These are phyloP conservation scores for Nemania sp. DNA, from an alignment of 2,329 filamentous ascomycete genomes.

Conservation along the genomic window DNA sequence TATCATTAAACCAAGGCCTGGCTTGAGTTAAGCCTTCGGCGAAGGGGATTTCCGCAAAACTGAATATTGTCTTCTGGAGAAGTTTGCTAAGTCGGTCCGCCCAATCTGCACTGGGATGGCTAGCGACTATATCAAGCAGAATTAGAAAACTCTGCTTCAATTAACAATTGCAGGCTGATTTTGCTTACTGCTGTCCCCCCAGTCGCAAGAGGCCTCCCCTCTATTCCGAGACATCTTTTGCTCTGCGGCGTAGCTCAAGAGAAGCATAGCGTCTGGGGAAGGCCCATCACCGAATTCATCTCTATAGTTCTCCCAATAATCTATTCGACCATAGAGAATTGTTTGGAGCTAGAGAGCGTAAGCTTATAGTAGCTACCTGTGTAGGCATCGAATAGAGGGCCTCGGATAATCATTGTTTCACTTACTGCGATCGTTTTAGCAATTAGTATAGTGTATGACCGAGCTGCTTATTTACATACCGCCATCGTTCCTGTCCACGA, in stretches of 20 bases:
- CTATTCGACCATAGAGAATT: conserved; percentile 10
- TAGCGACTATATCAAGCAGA: neutral
- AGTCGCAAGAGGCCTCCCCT: neutral
- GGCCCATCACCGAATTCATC: conserved; percentile 12
- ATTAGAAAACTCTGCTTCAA: neutral
- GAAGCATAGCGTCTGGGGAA: neutral
- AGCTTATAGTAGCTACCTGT: neutral
- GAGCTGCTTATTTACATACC: neutral
- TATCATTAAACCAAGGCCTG: neutral
- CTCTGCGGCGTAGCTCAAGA: neutral
- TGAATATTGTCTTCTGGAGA: neutral
- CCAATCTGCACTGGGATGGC: neutral
- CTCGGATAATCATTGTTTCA: neutral
- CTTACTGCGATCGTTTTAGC: conserved; percentile 16
- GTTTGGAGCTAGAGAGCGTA: neutral
- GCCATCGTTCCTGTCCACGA: conserved; percentile 6
- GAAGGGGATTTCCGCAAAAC: neutral
- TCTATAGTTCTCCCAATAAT: conserved; percentile 1
- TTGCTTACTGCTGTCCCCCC: conserved; percentile 2
- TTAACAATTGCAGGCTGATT: too few species aligned
- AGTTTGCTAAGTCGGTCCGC: neutral
- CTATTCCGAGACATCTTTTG: neutral
- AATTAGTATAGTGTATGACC: neutral
- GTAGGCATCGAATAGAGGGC: too few species aligned
- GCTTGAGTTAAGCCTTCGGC: neutral